Base-by-base conservation (phyloP, 345 rosid species). In the Reutealis trisperma region DNA sequence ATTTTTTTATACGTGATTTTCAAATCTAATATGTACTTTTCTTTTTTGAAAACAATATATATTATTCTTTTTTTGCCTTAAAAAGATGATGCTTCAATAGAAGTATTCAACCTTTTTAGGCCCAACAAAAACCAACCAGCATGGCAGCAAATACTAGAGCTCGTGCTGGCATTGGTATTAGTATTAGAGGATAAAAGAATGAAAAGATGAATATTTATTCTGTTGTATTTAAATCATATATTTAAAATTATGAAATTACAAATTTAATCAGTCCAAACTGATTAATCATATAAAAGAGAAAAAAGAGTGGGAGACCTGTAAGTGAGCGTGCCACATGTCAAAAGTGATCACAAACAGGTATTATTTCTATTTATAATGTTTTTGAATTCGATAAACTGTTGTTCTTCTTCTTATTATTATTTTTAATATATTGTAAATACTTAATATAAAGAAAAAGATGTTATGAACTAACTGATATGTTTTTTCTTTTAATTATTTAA, bases 291-390 rank as follows among this genome's bases (percentile, higher is more conserved):
- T 15, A 11, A 6, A 16, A 24, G 57, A 77, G 54, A 73, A 37
- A 42, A 21, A 37, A 44, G 8, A 59, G 34, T 45, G 77, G 68
- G 58, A 76, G 73, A 69, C 82, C 82, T 65, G 70, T 73, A 72
- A 75, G 52, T 81, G 44, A 67, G 62, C 76, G 75, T 62, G 85
- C 83, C 84, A 47, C 74, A 21, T 86, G 73, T 55, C 37, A 80
- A 84, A 86, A 84, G 87, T 65, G 70, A 63, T 75, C 60, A 34
- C 77, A 78, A 73, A 76, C 85, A 76, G 74, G 73, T 73, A 74
- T 78, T 70, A 77, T 78, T 60, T 69, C 60, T 66, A 34, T 71
- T 11, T 11, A 47, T 47, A 47, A 41, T 63, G 72, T 67, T 68
- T 79, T 73, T 69, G 76, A 67, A 61, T 32, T 69, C 60, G 25